Percentiles rank a stretch among this genome's conserved stretches.
These are phyloP conservation scores for Scheffersomyces cryptocercus DNA, from an alignment of 1,139 yeast genomes.

Conservation along the genomic window DNA sequence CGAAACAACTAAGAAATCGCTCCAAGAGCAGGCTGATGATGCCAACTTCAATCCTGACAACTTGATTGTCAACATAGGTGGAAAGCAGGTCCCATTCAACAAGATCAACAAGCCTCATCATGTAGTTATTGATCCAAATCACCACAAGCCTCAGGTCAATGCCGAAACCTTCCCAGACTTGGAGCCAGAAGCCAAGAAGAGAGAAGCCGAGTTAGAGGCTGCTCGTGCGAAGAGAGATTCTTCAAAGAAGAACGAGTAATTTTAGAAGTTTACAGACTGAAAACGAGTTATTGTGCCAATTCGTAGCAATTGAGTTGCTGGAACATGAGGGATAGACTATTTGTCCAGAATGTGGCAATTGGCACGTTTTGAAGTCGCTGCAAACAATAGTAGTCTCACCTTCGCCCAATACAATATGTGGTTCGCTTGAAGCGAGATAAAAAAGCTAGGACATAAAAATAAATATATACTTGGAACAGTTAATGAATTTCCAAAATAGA, in stretches of 20 bases:
- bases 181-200: constrained; percentile 22
- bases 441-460: too few relatives aligned
- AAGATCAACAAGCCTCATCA: constrained; percentile 44
- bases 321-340: too few relatives aligned
- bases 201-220: constrained; percentile 12
- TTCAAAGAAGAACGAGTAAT: constrained; percentile 1
- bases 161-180: constrained; percentile 21
- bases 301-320: not conserved
- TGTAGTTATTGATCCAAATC: constrained; percentile 35
- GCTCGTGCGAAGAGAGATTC: not conserved
- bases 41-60: constrained; percentile 16
- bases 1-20: constrained; percentile 6
- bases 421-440: too few relatives aligned
- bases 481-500: too few relatives aligned
- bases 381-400: too few relatives aligned
- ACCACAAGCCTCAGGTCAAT: constrained; percentile 18
- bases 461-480: too few relatives aligned
- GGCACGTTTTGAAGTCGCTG: too few relatives aligned
- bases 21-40: constrained; percentile 17
- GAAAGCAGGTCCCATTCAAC: constrained; percentile 37
- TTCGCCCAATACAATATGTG: too few relatives aligned
- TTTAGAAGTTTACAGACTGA: not conserved
- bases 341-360: too few relatives aligned
- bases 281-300: not conserved
- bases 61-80: constrained; percentile 35